Evolutionary conservation across 805 yeast species (phyloP).

Genomic region (Blastobotrys peoriensis): DNA sequence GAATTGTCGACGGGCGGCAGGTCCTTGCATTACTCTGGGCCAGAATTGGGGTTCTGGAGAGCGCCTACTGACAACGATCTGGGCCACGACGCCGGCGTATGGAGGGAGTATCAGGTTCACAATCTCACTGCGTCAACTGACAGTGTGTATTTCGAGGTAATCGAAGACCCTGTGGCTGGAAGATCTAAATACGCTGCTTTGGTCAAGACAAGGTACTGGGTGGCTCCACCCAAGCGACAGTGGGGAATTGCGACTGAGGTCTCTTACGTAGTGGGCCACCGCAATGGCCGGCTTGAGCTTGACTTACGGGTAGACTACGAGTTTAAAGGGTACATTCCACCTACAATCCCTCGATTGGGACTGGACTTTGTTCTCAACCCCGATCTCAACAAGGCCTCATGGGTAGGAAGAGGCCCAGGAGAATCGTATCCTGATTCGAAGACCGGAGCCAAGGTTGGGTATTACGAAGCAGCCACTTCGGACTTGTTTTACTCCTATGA

Average conservation of each 20-base stretch:
- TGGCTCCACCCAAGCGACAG: constrained; percentile 9
- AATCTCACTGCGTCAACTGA: constrained; percentile 5
- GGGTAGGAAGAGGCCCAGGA: constrained; percentile 35
- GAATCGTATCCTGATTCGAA: constrained; percentile 33
- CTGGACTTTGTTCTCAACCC: constrained; percentile 26
- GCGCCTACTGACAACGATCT: constrained; percentile 30
- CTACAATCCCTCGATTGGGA: constrained; percentile 30
- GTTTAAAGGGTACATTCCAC: constrained; percentile 14
- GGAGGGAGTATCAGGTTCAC: constrained; percentile 24
- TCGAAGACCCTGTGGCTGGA: background rate
- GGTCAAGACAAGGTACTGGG: background rate
- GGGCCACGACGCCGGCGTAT: constrained; percentile 10
- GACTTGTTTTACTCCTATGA: constrained; percentile 28
- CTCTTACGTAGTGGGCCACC: background rate
- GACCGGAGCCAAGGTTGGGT: constrained; percentile 26
- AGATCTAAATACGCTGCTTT: background rate
- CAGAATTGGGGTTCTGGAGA: constrained; percentile 27
- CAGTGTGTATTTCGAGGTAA: constrained; percentile 26
- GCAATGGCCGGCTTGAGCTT: background rate
- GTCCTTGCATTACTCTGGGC: background rate
- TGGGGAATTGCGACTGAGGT: constrained; percentile 3
- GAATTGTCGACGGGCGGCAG: background rate
- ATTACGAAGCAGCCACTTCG: constrained; percentile 13
- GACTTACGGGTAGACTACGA: background rate
- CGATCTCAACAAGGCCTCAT: constrained; percentile 16